Evolutionary conservation across 169 alveolate genomes (phyloP), one percentile per base, ranked within the genome.

Genomic region (Plasmodium gonderi): DNA sequence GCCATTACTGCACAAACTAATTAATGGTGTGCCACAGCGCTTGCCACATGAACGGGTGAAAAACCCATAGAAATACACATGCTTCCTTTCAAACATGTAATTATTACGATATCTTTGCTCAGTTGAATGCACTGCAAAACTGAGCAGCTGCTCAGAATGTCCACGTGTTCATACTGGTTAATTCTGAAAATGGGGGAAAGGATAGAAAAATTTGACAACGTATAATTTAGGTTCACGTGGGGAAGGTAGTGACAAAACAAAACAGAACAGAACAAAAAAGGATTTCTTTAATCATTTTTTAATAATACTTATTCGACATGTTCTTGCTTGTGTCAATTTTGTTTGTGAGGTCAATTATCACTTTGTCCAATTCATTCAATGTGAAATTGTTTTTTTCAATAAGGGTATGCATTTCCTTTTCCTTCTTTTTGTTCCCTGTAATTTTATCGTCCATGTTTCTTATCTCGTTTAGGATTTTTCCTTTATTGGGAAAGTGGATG

Each of bases 151-250:
- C 60, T 40, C 40, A 72, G 36, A 29, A n/a, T 26, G 38, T 75
- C 92, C 17, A 68, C n/a, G 40, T 82, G 64, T n/a, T 82, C 92
- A 17, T 82, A 64, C 60, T 82, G 80, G 75, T 72, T 82, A 11
- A 69, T 82, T 23, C 92, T 82, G 42, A 12, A 23, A 38, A 67
- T 14, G 76, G 40, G n/a, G 3, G 45, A 14, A 4, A 17, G 1
- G 20, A 75, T 6, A 45, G 49, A 6, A 33, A 38, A 6, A 4
- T 9, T 3, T 9, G 33, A 11, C 3, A 5, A 14, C n/a, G n/a
- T n/a, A n/a, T n/a, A n/a, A n/a, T n/a, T n/a, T n/a, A n/a, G n/a
- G n/a, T n/a, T n/a, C n/a, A n/a, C n/a, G n/a, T n/a, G n/a, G n/a
- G 31, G 0, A 2, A 2, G 12, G 45, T 33, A 74, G 20, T 33